Evolutionary conservation across 2,329 filamentous ascomycete genomes (phyloP), one percentile per base, ranked within the genome.

Genomic region (Penicillium aurantiogriseum): DNA sequence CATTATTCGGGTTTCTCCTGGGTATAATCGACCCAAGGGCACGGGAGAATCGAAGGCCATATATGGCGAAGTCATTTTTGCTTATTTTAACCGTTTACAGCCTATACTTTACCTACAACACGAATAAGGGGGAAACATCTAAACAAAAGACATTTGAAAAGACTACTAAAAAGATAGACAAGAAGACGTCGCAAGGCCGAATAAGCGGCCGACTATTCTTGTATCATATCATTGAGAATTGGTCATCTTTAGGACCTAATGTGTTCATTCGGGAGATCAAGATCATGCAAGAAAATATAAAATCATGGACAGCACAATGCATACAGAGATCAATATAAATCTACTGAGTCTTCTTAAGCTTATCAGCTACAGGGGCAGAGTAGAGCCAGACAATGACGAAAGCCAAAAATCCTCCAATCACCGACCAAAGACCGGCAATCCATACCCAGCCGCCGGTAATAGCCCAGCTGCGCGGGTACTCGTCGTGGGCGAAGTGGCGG

Each of bases 361-460:
- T 77, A 13, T 67, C 68, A 53, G 65, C 62, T 46, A 63, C 56
- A 21, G 88, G 87, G 63, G 83, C 85, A 67, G 85, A 87, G 73
- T 86, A 99, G 75, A 99, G 80, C 94, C 94, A 99, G 36, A 97
- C 69, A 15, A 86, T 85, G 51, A 92, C 90, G 77, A 99, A 97
- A 0, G 80, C 85, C 61, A 97, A 64, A 84, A 92, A 99, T 8
- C 92, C 94, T 11, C 80, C 81, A 54, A 96, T 84, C 2, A 95
- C 96, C 49, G 88, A 88, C 72, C 85, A 89, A 59, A 97, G 90
- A 58, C 94, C 93, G 0, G 88, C 83, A 71, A 99, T 90, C 91
- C 93, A 97, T 11, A 93, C 91, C 90, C 91, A 97, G 3, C 92
- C 93, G 42, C 88, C 92, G 60, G 85, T 90, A 73, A 99, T 99